Conservation (phyloP, 2,329 filamentous ascomycete species). For the Ascochyta lentis region DNA sequence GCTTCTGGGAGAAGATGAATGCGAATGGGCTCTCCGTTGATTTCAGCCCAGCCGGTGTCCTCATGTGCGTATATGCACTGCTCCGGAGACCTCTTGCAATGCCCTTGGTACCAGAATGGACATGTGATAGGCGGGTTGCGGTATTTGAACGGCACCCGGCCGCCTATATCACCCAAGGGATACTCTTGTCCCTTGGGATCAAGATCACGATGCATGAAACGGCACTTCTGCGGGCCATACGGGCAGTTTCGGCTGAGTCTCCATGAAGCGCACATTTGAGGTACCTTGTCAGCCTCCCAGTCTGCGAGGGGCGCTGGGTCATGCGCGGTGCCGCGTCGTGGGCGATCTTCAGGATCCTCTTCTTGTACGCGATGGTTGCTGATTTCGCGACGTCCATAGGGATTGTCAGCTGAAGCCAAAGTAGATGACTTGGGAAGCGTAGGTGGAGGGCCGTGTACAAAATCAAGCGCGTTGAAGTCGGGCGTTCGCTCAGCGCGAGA, state of each 20-base stretch:
- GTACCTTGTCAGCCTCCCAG: conserved; percentile 38
- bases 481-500: conserved; percentile 34
- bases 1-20: not conserved
- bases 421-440: conserved; percentile 5
- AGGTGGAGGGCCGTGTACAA: conserved; percentile 31
- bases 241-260: conserved; percentile 31
- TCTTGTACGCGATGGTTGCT: conserved; percentile 22
- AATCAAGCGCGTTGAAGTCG: conserved; percentile 30
- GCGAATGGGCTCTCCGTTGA: not conserved
- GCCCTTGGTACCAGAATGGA: conserved; percentile 28
- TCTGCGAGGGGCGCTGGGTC: conserved; percentile 14
- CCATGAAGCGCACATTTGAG: conserved; percentile 39
- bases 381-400: conserved; percentile 36
- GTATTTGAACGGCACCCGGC: conserved; percentile 36
- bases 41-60: conserved; percentile 35
- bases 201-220: conserved; percentile 37
- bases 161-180: conserved; percentile 22
- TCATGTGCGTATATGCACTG: conserved; percentile 38
- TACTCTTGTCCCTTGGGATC: conserved; percentile 27
- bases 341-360: conserved; percentile 11
- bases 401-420: conserved; percentile 17
- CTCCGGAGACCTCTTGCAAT: conserved; percentile 27
- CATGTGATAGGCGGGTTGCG: conserved; percentile 39
- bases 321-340: not conserved
- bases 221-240: conserved; percentile 25